Conservation (phyloP, 352 stramenopile species). For the Phytophthora podocarpi region DNA sequence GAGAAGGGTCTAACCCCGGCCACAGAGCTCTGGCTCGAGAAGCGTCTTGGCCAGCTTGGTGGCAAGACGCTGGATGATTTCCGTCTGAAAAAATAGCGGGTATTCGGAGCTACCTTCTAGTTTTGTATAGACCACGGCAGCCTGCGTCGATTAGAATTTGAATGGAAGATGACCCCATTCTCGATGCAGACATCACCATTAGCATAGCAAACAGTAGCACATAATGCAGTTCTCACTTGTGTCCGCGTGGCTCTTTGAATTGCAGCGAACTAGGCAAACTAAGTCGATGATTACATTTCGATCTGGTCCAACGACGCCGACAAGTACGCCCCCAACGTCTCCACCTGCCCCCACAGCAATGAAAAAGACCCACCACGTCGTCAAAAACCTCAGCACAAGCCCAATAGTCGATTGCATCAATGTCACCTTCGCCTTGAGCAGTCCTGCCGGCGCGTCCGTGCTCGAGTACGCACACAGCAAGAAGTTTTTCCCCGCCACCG, state of each 20-base stretch:
- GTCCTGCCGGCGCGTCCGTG: slow-evolving; percentile 52
- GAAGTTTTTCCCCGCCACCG: slow-evolving; percentile 70
- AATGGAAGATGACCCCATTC: slow-evolving; percentile 5
- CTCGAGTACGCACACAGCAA: slow-evolving; percentile 79
- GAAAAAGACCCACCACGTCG: not conserved
- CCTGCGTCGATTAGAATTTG: slow-evolving; percentile 13
- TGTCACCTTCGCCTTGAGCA: slow-evolving; percentile 78
- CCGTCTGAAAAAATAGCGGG: slow-evolving; percentile 30
- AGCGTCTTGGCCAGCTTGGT: slow-evolving; percentile 52
- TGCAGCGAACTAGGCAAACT: slow-evolving; percentile 1
- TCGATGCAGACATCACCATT: slow-evolving; percentile 6
- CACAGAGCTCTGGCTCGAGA: slow-evolving; percentile 78
- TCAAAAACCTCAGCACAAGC: not conserved
- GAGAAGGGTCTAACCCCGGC: slow-evolving; percentile 65
- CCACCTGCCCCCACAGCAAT: slow-evolving; percentile 38
- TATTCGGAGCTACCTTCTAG: slow-evolving; percentile 7
- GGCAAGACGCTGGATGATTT: slow-evolving; percentile 69
- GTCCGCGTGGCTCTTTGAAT: slow-evolving; percentile 3
- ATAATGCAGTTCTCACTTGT: slow-evolving; percentile 16
- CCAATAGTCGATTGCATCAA: not conserved
- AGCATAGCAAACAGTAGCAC: not conserved
- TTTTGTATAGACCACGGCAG: slow-evolving; percentile 26
- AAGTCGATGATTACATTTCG: slow-evolving; percentile 47
- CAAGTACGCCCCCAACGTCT: slow-evolving; percentile 66
- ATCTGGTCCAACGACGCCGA: slow-evolving; percentile 73